Conservation (phyloP, 768 basidiomycete genomes). For the Rhodotorula babjevae region DNA sequence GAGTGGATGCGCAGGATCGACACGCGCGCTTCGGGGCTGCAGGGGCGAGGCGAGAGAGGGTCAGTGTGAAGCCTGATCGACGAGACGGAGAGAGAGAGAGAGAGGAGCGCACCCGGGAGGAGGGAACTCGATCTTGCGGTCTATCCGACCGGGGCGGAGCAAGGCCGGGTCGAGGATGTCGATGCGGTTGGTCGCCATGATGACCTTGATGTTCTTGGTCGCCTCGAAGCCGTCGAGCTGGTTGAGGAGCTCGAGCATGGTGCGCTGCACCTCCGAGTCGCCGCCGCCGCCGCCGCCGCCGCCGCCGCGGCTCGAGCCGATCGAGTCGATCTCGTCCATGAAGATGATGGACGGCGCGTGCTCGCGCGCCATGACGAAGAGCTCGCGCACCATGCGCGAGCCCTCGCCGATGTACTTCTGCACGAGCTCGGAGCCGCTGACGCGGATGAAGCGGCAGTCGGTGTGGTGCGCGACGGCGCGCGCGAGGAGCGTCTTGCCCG, state of each 20-base stretch:
- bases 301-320: conserved; percentile 86
- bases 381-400: conserved; percentile 83
- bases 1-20: conserved; percentile 97
- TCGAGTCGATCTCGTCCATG: conserved; percentile 99
- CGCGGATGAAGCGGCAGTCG: conserved; percentile 95
- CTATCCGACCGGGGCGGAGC: conserved; percentile 88
- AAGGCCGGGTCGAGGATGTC: conserved; percentile 93
- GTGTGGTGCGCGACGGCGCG: conserved; percentile 96
- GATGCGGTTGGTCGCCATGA: conserved; percentile 98
- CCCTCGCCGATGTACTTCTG: conserved; percentile 99
- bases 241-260: conserved; percentile 83
- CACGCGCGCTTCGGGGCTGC: conserved; percentile 79
- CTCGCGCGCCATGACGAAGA: conserved; percentile 97
- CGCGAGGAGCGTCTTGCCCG: conserved; percentile 90
- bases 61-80: background rate
- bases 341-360: conserved; percentile 98
- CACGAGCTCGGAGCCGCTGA: conserved; percentile 86
- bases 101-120: conserved; percentile 63
- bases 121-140: conserved; percentile 96
- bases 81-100: background rate
- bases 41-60: no score
- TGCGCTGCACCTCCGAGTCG: conserved; percentile 83
- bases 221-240: conserved; percentile 84
- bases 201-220: conserved; percentile 78
- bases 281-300: conserved; percentile 62